Evolutionary conservation across 2,329 filamentous ascomycete species (phyloP), one percentile per base, ranked within the genome.

Genomic region (Cryphonectria radicalis): DNA sequence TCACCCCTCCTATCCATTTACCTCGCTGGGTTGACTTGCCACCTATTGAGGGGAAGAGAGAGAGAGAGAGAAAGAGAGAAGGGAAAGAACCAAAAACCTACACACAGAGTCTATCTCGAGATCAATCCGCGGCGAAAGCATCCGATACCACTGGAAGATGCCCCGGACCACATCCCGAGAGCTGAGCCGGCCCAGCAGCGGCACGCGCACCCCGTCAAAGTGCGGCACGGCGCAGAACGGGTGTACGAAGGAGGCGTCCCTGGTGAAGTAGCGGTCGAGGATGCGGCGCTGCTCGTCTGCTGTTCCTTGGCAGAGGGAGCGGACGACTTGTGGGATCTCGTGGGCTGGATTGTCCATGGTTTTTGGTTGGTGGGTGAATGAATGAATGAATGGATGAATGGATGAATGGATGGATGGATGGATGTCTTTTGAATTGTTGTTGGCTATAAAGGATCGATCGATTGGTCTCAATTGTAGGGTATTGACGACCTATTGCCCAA

Each of bases 131-230:
- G 94, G 94, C 73, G 90, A 93, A 78, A 97, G 84, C 74, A 95
- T 92, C 77, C 94, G 93, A 81, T 97, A 95, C 92, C 92, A 95
- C 57, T 90, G 88, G 77, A 93, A 97, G 70, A 97, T 91, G 75
- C 86, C 85, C 64, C 87, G 82, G 25, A 97, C 85, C 7, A 93
- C 78, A 81, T 86, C 89, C 60, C 93, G 86, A 13, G 92, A 95
- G 74, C 91, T 88, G 35, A 88, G 69, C 0, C 77, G 76, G 10
- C 81, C 79, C 0, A 83, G 74, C 2, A 85, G 75, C 1, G 84
- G 86, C 1, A 87, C 66, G 28, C 14, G 66, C 40, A 53, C 22
- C 40, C 10, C 37, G 4, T 79, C 77, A 74, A 90, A 87, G 8
- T 84, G 82, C 0, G 88, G 87, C 1, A 93, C 92, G 17, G 89